These are phyloP conservation scores for Daldinia loculata DNA, from an alignment of 495 filamentous ascomycete species.

Conservation along the genomic window DNA sequence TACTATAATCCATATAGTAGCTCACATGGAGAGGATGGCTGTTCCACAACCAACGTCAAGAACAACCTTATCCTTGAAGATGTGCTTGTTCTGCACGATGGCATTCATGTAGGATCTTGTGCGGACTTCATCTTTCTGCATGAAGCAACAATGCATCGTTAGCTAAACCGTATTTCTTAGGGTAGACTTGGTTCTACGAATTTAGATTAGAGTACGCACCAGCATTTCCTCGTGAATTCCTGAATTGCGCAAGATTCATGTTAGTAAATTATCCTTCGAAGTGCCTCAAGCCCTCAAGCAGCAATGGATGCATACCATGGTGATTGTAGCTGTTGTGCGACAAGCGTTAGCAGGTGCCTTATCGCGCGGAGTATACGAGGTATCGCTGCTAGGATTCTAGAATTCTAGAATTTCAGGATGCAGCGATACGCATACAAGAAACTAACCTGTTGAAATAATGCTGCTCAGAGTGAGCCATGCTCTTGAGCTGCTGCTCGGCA, in stretches of 20 bases:
- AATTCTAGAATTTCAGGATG: not conserved
- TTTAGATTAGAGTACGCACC: conserved; percentile 64
- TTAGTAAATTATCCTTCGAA: conserved; percentile 33
- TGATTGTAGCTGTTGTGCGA: conserved; percentile 80
- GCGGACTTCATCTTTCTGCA: conserved; percentile 96
- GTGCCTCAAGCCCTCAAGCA: not conserved
- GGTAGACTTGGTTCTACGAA: conserved; percentile 9
- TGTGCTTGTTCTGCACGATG: conserved; percentile 90
- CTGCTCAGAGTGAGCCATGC: conserved; percentile 86
- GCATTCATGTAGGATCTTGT: conserved; percentile 95
- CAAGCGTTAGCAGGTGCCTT: conserved; percentile 45
- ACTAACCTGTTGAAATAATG: conserved; percentile 96
- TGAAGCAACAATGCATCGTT: conserved; percentile 17
- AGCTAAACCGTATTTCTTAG: conserved; percentile 26
- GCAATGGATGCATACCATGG: conserved; percentile 72
- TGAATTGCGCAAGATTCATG: conserved; percentile 51
- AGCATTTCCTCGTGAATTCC: conserved; percentile 99
- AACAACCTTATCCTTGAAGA: conserved; percentile 90
- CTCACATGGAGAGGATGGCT: conserved; percentile 85
- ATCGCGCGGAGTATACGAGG: conserved; percentile 11
- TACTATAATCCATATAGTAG: too few relatives aligned
- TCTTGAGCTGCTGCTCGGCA: conserved; percentile 62
- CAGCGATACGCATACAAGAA: conserved; percentile 13
- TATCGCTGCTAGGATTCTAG: conserved; percentile 13
- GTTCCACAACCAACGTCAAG: conserved; percentile 95